Conservation (phyloP, 2,329 filamentous ascomycete genomes). For the Trichoderma hamatum region DNA sequence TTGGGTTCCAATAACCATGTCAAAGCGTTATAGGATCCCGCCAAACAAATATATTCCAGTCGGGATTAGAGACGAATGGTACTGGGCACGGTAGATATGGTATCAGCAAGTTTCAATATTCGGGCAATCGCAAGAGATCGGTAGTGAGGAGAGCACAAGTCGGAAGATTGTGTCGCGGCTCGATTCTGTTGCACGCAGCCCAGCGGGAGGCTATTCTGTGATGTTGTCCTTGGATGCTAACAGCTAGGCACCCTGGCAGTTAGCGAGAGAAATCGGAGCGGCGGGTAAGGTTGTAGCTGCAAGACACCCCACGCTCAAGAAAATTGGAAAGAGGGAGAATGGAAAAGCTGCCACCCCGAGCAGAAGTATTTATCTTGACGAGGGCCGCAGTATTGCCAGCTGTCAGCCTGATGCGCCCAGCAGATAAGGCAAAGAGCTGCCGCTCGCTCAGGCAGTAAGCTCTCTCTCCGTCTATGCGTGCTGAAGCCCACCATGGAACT, state of each 20-base stretch:
- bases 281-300: not conserved
- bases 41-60: not conserved
- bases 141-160: not conserved
- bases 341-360: not conserved
- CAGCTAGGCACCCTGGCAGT: not conserved
- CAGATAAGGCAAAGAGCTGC: not conserved
- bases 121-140: not conserved
- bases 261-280: not conserved
- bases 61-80: not conserved
- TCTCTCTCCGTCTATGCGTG: not conserved
- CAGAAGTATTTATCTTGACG: constrained; percentile 1
- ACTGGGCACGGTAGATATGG: not conserved
- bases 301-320: not conserved
- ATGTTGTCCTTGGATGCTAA: not conserved
- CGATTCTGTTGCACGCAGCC: not conserved
- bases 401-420: constrained; percentile 24
- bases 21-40: constrained; percentile 10
- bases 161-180: not conserved
- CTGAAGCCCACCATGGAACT: not conserved
- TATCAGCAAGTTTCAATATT: too few relatives aligned
- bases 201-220: not conserved
- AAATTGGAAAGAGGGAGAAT: not conserved
- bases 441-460: not conserved
- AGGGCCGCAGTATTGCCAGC: constrained; percentile 3
- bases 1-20: constrained; percentile 28